Percentiles rank a stretch among this genome's conserved stretches.
Evolutionary conservation across 148 eudicot species (phyloP).

Genomic region (Vaccinium darrowii): DNA sequence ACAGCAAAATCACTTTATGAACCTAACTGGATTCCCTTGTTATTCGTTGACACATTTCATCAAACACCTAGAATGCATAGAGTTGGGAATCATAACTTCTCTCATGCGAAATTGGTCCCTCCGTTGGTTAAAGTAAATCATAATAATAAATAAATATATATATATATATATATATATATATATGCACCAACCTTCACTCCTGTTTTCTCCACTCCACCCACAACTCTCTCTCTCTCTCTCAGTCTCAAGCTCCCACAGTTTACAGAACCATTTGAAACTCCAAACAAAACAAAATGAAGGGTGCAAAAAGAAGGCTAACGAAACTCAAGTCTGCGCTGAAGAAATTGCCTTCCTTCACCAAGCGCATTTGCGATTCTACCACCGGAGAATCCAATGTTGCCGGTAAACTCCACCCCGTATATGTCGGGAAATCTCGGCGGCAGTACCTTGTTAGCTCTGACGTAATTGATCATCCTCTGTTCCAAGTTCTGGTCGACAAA

Average conservation of each 20-base stretch:
- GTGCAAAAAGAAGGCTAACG: constrained; percentile 19
- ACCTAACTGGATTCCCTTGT: no score
- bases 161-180: no score
- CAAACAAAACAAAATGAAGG: constrained; percentile 7
- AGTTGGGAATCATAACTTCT: no score
- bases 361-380: not conserved
- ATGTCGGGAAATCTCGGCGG: constrained; percentile 51
- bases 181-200: not conserved
- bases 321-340: constrained; percentile 28
- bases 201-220: not conserved
- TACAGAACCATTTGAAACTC: not conserved
- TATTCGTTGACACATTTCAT: no score
- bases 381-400: no score
- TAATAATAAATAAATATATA: not conserved
- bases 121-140: not conserved
- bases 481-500: constrained; percentile 36
- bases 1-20: no score
- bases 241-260: not conserved
- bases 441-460: constrained; percentile 42
- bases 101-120: not conserved
- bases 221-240: not conserved
- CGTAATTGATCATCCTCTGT: constrained; percentile 38
- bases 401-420: constrained; percentile 35
- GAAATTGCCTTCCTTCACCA: constrained; percentile 20
- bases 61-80: no score